These are phyloP conservation scores for Clitopilus passeckerianus DNA, from an alignment of 768 basidiomycete genomes.

Conservation along the genomic window DNA sequence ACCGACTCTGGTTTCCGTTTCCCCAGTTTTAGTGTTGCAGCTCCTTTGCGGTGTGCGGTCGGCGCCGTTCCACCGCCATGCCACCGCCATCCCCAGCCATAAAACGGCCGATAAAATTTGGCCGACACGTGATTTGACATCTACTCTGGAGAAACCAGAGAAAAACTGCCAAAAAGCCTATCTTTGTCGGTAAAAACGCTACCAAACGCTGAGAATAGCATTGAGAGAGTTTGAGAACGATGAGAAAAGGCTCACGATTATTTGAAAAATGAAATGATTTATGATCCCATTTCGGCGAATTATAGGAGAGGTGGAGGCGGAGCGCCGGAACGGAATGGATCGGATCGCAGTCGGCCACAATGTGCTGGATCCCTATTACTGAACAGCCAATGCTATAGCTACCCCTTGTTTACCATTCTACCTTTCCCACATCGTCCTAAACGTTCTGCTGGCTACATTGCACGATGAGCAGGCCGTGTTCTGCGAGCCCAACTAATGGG, in stretches of 20 bases:
- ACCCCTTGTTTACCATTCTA: not conserved
- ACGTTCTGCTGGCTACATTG: not conserved
- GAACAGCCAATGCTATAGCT: not conserved
- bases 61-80: not conserved
- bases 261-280: not conserved
- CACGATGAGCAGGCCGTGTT: not conserved
- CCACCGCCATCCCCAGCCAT: not conserved
- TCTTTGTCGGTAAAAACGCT: not conserved
- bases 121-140: not conserved
- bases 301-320: not conserved
- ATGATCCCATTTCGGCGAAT: not conserved
- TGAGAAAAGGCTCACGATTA: not conserved
- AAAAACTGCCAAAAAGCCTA: not conserved
- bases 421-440: not conserved
- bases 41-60: not conserved
- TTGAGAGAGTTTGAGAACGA: not conserved
- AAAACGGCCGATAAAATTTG: not conserved
- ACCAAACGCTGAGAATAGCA: not conserved
- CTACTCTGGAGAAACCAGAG: not conserved
- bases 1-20: not conserved
- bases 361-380: not conserved
- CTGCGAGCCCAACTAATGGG: not conserved
- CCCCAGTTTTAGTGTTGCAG: not conserved
- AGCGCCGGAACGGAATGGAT: not conserved
- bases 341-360: not conserved